Evolutionary conservation across 306 rosid species (phyloP).

Genomic region (Pyrus pyrifolia): DNA sequence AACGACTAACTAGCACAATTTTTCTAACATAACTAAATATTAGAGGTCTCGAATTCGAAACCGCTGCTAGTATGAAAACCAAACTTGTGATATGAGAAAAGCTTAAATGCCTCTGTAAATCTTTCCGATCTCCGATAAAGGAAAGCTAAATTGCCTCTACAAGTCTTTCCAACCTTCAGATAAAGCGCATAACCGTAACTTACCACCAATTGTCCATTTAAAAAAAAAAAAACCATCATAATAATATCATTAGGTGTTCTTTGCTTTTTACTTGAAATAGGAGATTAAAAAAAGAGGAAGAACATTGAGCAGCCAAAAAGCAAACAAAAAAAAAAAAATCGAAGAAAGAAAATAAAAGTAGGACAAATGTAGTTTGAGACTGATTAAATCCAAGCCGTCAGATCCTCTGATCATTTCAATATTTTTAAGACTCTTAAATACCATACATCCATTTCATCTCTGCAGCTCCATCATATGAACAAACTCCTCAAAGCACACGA

Average conservation of each 20-base stretch:
- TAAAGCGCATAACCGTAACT: accelerated
- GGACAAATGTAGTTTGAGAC: neutral
- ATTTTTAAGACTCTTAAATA: neutral
- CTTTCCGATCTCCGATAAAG: no score
- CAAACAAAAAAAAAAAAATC: neutral
- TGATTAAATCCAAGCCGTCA: neutral
- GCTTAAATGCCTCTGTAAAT: accelerated
- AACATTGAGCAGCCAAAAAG: no score
- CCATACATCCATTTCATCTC: constrained; percentile 16
- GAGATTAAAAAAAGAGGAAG: neutral
- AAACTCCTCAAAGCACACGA: constrained; percentile 86
- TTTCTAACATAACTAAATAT: no score
- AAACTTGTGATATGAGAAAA: accelerated
- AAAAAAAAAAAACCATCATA: no score
- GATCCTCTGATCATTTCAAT: neutral
- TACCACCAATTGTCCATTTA: no score
- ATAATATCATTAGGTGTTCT: neutral
- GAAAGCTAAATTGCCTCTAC: accelerated
- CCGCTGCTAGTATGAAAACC: accelerated
- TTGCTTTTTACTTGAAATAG: neutral
- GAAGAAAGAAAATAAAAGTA: no score
- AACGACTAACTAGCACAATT: no score
- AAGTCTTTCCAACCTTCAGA: accelerated
- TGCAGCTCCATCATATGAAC: constrained; percentile 79
- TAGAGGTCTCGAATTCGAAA: accelerated